A percentile compares a stretch with the other conserved stretches of the same genome.
Evolutionary conservation across 805 yeast genomes (phyloP).

Genomic region (Saccharomycopsis oosterbeekiorum): DNA sequence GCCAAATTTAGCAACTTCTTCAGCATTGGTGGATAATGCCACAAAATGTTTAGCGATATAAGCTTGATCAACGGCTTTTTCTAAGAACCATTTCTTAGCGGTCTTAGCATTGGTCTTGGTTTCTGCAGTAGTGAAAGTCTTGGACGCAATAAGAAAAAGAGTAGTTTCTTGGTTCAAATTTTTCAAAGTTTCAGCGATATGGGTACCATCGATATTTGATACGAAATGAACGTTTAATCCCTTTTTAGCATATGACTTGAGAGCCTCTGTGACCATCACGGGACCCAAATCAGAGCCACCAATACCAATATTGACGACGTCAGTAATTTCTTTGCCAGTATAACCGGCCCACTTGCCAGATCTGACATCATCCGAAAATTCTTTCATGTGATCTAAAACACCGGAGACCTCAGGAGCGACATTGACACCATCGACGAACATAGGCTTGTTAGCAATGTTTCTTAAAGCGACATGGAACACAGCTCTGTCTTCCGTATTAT

Average conservation of each 20-base stretch:
- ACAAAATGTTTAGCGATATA: constrained; percentile 96
- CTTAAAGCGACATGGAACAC: constrained; percentile 95
- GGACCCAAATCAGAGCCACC: constrained; percentile 99
- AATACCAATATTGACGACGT: constrained; percentile 94
- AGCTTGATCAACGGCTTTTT: constrained; percentile 50
- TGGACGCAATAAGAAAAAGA: constrained; percentile 83
- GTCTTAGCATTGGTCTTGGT: constrained; percentile 92
- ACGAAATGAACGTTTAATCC: constrained; percentile 78
- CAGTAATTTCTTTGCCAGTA: constrained; percentile 89
- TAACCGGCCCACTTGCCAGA: constrained; percentile 95
- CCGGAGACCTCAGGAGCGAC: constrained; percentile 87
- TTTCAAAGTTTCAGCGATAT: constrained; percentile 83
- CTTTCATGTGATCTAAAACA: constrained; percentile 93
- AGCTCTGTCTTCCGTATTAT: constrained; percentile 93
- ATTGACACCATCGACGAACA: constrained; percentile 83
- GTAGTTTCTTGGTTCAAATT: constrained; percentile 81
- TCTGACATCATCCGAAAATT: constrained; percentile 82
- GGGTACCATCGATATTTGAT: constrained; percentile 98
- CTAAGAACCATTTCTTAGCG: constrained; percentile 91
- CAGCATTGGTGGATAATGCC: constrained; percentile 89
- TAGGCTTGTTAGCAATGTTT: constrained; percentile 75
- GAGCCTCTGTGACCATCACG: constrained; percentile 98
- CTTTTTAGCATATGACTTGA: constrained; percentile 75
- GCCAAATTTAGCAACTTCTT: constrained; percentile 89
- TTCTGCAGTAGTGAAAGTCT: constrained; percentile 99